Conservation (phyloP, 768 basidiomycete species). For the Coprinopsis sp. region DNA sequence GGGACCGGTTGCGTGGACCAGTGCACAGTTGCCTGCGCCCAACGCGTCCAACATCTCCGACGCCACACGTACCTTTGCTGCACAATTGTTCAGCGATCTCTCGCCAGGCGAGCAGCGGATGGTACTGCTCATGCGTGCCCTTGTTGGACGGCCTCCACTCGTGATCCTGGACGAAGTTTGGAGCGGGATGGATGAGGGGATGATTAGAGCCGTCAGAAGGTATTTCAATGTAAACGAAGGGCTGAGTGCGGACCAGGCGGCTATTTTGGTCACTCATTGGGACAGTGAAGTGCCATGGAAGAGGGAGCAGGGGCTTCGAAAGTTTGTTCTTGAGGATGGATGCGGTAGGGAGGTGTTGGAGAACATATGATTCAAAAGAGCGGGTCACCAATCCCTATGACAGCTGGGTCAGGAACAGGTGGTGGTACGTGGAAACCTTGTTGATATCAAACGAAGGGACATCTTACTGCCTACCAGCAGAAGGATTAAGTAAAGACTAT, state of each 20-base stretch:
- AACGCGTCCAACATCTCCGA: background rate
- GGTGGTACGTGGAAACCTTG: too few species aligned
- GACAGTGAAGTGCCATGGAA: conserved; percentile 89
- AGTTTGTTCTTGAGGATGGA: conserved; percentile 30
- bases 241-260: conserved; percentile 57
- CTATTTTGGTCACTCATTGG: conserved; percentile 87
- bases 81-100: conserved; percentile 55
- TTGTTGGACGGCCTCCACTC: conserved; percentile 69
- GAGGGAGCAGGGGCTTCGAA: conserved; percentile 44
- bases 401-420: too few species aligned
- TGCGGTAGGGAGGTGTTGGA: conserved; percentile 25
- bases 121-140: conserved; percentile 79
- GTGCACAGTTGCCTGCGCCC: background rate
- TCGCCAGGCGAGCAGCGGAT: conserved; percentile 74
- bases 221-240: conserved; percentile 50
- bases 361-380: background rate
- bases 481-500: too few species aligned
- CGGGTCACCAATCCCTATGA: too few species aligned
- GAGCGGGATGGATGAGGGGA: conserved; percentile 84
- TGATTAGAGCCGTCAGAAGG: conserved; percentile 58
- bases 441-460: too few species aligned
- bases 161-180: conserved; percentile 90
- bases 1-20: conserved; percentile 51
- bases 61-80: conserved; percentile 33
- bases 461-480: too few species aligned